Evolutionary conservation across 1,139 yeast genomes (phyloP), one percentile per base, ranked within the genome.

Genomic region (Blastobotrys persicus): DNA sequence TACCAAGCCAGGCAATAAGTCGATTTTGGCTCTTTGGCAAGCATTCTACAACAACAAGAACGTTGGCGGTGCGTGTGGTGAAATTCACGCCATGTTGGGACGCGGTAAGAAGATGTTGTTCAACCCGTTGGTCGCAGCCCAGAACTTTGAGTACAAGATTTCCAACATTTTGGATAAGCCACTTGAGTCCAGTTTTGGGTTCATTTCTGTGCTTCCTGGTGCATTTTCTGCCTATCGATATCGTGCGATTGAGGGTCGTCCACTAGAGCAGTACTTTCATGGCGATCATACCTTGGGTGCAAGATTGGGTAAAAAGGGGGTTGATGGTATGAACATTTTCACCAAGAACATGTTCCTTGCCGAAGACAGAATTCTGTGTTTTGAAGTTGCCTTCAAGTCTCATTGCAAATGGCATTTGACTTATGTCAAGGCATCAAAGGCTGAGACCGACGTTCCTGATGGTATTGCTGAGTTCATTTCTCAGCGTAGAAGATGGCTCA

Each of bases 31-130:
- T 58, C 73, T 91, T 54, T 91, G 98, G 98, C 91, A 91, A 67
- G 95, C 96, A 0, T 91, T 91, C 66, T 97, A 91, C 68, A 79
- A 84, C 62, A 96, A 91, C 66, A 88, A 96, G 1, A 89, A 91
- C 62, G 95, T 91, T 49, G 98, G 96, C 1, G 98, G 98, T 57
- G 98, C 96, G 1, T 96, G 97, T 18, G 98, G 98, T 53, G 97
- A 91, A 68, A 89, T 91, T 62, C 87, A 85, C 55, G 89, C 97
- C 1, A 85, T 91, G 87, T 86, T 87, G 62, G 98, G 98, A 44
- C 85, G 81, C 63, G 88, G 96, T 78, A 64, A 73, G 35, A 86
- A 88, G 55, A 73, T 91, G 58, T 81, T 61, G 46, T 67, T 88
- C 26, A 92, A 91, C 64, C 98, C 98, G 2, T 72, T 91, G 46